Percentiles rank a stretch among this genome's conserved stretches.
Evolutionary conservation across 257 asterid species (phyloP).

Genomic region (Haberlea rhodopensis): DNA sequence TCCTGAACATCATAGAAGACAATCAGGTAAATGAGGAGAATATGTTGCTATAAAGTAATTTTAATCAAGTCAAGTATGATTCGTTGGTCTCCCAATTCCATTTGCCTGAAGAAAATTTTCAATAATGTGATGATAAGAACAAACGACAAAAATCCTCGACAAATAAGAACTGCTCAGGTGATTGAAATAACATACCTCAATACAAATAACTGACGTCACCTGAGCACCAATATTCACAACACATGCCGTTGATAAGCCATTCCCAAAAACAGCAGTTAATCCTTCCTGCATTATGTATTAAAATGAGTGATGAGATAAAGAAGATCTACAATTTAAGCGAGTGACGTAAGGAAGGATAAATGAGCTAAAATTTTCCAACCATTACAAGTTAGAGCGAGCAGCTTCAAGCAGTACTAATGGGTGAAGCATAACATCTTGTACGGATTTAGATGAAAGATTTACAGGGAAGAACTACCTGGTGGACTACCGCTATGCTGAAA

Average conservation of each 20-base stretch:
- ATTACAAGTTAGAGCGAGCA: slow-evolving; percentile 3
- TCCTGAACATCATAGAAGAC: slow-evolving; percentile 61
- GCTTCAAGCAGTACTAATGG: slow-evolving; percentile 13
- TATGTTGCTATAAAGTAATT: slow-evolving; percentile 14
- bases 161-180: slow-evolving; percentile 12
- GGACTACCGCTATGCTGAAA: slow-evolving; percentile 82
- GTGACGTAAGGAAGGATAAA: slow-evolving; percentile 15
- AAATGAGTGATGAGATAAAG: not conserved
- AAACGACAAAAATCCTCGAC: not conserved
- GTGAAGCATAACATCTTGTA: slow-evolving; percentile 10
- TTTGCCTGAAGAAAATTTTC: slow-evolving; percentile 10
- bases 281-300: slow-evolving; percentile 64
- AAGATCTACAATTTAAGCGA: slow-evolving; percentile 11
- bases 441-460: slow-evolving; percentile 14
- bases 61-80: slow-evolving; percentile 21
- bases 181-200: slow-evolving; percentile 59
- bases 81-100: slow-evolving; percentile 10
- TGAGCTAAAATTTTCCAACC: slow-evolving; percentile 10
- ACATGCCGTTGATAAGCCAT: slow-evolving; percentile 92
- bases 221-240: slow-evolving; percentile 93
- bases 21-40: slow-evolving; percentile 24
- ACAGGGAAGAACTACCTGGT: slow-evolving; percentile 60
- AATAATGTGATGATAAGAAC: slow-evolving; percentile 7
- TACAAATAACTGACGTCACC: slow-evolving; percentile 82
- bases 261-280: slow-evolving; percentile 93